Conservation (phyloP, 1,139 yeast genomes). For the Yamadazyma taylorii region DNA sequence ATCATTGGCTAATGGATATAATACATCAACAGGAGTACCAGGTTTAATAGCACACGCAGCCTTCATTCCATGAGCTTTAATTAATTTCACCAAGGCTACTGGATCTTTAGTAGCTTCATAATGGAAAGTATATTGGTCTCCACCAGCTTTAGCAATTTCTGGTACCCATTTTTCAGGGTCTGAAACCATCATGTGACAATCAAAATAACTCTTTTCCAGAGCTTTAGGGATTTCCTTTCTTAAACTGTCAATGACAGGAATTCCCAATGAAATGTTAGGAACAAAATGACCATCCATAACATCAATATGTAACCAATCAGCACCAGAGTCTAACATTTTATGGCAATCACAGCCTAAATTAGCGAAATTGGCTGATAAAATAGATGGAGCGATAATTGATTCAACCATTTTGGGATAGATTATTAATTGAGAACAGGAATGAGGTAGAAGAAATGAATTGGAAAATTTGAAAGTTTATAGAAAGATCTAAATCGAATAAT, state of each 20-base stretch:
- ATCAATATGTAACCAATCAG: constrained; percentile 97
- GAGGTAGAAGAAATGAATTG: too few species aligned
- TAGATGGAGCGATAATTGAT: constrained; percentile 92
- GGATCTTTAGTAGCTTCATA: constrained; percentile 91
- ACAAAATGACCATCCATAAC: constrained; percentile 99
- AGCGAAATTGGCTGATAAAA: constrained; percentile 92
- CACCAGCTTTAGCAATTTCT: constrained; percentile 92
- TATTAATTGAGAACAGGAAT: too few species aligned
- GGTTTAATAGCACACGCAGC: constrained; percentile 97
- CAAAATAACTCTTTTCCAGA: constrained; percentile 67
- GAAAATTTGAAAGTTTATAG: background rate
- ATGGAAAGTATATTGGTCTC: constrained; percentile 95
- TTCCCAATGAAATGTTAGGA: constrained; percentile 92
- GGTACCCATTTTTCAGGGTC: constrained; percentile 95
- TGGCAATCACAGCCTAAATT: constrained; percentile 86
- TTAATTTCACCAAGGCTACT: constrained; percentile 66
- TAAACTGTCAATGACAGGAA: constrained; percentile 80
- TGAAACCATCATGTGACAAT: constrained; percentile 98
- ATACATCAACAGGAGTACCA: constrained; percentile 83
- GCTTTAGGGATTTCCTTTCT: constrained; percentile 72
- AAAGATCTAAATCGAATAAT: background rate
- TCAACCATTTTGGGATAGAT: constrained; percentile 68
- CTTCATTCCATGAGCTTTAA: constrained; percentile 79
- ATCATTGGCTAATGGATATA: constrained; percentile 71
- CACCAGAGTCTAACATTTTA: constrained; percentile 67